These are phyloP conservation scores for Pseudozyma flocculosa DNA, from an alignment of 1,284 basidiomycete species.

Conservation along the genomic window DNA sequence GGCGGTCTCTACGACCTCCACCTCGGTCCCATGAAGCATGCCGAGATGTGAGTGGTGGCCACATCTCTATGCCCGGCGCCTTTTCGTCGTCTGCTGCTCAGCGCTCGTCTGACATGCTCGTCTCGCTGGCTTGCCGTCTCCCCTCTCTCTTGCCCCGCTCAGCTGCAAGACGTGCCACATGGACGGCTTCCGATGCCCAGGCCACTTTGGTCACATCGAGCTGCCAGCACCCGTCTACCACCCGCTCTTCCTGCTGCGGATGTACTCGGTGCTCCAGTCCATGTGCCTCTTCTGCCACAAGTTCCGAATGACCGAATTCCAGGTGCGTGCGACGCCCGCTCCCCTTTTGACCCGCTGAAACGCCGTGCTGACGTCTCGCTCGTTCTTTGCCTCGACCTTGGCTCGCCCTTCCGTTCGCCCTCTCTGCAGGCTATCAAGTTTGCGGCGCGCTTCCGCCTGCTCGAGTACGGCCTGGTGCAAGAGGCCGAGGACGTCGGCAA, in stretches of 20 bases:
- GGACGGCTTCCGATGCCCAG: conserved; percentile 90
- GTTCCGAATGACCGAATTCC: conserved; percentile 75
- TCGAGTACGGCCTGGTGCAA: conserved; percentile 85
- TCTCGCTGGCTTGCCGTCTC: too few species aligned
- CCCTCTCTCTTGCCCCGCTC: too few species aligned
- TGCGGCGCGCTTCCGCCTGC: conserved; percentile 76
- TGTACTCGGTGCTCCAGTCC: conserved; percentile 82
- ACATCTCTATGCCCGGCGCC: background rate
- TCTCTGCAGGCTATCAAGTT: background rate
- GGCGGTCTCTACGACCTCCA: conserved; percentile 95
- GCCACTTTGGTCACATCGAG: conserved; percentile 99
- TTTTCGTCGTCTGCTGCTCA: background rate
- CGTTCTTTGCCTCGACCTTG: background rate
- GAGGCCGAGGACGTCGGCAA: conserved; percentile 74
- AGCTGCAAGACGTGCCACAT: conserved; percentile 93
- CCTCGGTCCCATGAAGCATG: conserved; percentile 81
- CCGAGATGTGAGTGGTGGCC: conserved; percentile 63
- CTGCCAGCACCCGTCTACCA: conserved; percentile 94
- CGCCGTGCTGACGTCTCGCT: conserved; percentile 46
- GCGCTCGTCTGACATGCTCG: too few species aligned
- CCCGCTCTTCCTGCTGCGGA: conserved; percentile 91
- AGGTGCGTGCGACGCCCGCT: too few species aligned
- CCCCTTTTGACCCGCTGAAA: too few species aligned
- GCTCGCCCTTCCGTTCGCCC: too few species aligned
- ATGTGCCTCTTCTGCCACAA: conserved; percentile 95